Conservation (phyloP, 345 rosid species). For the Brassica incana region DNA sequence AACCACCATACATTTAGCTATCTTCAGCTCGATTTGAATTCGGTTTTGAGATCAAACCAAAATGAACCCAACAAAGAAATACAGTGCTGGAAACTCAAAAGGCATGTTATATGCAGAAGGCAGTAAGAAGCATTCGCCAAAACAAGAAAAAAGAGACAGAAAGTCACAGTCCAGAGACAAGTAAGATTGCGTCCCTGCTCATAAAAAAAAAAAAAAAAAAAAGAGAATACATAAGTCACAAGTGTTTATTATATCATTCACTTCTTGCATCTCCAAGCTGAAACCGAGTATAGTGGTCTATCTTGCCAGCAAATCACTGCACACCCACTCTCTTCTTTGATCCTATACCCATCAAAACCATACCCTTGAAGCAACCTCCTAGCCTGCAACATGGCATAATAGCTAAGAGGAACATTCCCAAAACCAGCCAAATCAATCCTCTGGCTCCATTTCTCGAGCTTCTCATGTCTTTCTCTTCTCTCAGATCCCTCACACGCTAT, state of each 20-base stretch:
- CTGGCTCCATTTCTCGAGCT: slow-evolving; percentile 82
- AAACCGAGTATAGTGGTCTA: slow-evolving; percentile 71
- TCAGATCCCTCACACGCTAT: slow-evolving; percentile 80
- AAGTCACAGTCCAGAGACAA: slow-evolving; percentile 30
- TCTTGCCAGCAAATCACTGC: slow-evolving; percentile 88
- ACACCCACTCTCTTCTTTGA: slow-evolving; percentile 76
- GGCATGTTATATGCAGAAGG: slow-evolving; percentile 24
- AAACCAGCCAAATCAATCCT: slow-evolving; percentile 78
- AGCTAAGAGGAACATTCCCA: slow-evolving; percentile 69
- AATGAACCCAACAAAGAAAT: neutral
- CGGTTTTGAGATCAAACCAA: neutral
- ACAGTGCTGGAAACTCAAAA: neutral
- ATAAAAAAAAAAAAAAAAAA: slow-evolving; percentile 8
- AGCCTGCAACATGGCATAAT: slow-evolving; percentile 68
- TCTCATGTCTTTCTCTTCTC: slow-evolving; percentile 88
- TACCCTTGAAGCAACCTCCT: slow-evolving; percentile 68
- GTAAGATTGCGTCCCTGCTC: slow-evolving; percentile 34
- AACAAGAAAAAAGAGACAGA: slow-evolving; percentile 11
- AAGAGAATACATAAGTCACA: slow-evolving; percentile 4
- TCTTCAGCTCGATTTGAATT: neutral
- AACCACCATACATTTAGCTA: neutral
- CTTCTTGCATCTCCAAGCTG: slow-evolving; percentile 88
- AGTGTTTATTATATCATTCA: slow-evolving; percentile 33
- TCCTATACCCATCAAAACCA: slow-evolving; percentile 70
- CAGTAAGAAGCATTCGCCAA: slow-evolving; percentile 25